These are phyloP conservation scores for Verticillium isaacii DNA, from an alignment of 2,329 filamentous ascomycete genomes.

Conservation along the genomic window DNA sequence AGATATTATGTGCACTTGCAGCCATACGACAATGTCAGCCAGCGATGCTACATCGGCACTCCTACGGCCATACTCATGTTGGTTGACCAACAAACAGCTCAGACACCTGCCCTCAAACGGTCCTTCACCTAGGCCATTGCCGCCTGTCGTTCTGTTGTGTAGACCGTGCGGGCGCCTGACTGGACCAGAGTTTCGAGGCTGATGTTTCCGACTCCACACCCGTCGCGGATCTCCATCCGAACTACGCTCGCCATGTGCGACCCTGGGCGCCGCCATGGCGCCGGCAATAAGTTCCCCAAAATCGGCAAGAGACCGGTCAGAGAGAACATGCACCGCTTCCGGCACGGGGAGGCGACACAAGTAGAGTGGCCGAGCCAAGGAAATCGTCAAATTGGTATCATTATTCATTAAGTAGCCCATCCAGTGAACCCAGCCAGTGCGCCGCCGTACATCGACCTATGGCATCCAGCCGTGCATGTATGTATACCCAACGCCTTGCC, in stretches of 20 bases:
- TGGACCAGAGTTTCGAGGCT: neutral
- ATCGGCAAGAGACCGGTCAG: neutral
- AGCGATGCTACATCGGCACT: no score
- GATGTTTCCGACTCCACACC: neutral
- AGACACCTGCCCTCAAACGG: no score
- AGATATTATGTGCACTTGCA: no score
- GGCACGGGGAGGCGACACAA: neutral
- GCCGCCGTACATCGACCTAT: neutral
- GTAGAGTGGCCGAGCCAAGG: neutral
- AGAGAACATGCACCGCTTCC: neutral
- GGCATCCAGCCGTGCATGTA: neutral
- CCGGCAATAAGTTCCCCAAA: neutral
- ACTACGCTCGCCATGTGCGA: neutral
- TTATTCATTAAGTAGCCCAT: neutral
- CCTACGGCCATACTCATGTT: no score
- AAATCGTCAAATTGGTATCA: neutral
- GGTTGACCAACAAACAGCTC: no score
- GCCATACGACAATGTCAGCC: no score
- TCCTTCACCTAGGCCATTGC: no score
- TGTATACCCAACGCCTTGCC: neutral
- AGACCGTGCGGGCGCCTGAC: neutral
- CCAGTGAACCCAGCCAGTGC: neutral
- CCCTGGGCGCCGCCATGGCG: neutral
- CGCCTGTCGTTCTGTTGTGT: neutral
- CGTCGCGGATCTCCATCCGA: neutral